Evolutionary conservation across 805 yeast species (phyloP).

Genomic region (Jamesozyma spencerorum): DNA sequence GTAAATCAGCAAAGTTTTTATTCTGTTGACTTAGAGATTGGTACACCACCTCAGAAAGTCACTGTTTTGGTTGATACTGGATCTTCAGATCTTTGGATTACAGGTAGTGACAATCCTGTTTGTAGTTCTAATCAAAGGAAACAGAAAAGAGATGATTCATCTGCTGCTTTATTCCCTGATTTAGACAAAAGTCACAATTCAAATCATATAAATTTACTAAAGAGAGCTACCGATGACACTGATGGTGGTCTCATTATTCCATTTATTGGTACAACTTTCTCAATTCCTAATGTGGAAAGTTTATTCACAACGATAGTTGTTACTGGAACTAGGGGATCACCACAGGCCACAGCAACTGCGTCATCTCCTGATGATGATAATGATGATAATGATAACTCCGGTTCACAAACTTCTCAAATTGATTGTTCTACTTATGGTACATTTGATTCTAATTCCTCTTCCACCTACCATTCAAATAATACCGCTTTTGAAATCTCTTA

Average conservation of each 20-base stretch:
- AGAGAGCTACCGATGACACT: no score
- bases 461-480: constrained; percentile 27
- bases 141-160: neutral
- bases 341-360: no score
- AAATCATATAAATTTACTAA: no score
- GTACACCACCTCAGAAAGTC: constrained; percentile 46
- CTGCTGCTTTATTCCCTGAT: no score
- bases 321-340: no score
- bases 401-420: neutral
- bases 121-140: constrained; percentile 20
- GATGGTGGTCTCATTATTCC: no score
- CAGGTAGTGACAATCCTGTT: constrained; percentile 40
- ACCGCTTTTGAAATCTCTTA: constrained; percentile 38
- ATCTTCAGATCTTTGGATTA: constrained; percentile 57
- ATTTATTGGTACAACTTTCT: no score
- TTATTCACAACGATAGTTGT: no score
- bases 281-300: no score
- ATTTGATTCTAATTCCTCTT: constrained; percentile 29
- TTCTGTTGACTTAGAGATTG: constrained; percentile 36
- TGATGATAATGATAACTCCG: no score
- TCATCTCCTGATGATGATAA: neutral
- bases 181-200: no score
- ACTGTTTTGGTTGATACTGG: constrained; percentile 61
- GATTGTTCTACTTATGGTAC: constrained; percentile 36
- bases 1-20: constrained; percentile 37